phyloP scores from a whole-genome alignment of 768 basidiomycete genomes.

The Tylopilus plumbeoviolaceoides region DNA sequence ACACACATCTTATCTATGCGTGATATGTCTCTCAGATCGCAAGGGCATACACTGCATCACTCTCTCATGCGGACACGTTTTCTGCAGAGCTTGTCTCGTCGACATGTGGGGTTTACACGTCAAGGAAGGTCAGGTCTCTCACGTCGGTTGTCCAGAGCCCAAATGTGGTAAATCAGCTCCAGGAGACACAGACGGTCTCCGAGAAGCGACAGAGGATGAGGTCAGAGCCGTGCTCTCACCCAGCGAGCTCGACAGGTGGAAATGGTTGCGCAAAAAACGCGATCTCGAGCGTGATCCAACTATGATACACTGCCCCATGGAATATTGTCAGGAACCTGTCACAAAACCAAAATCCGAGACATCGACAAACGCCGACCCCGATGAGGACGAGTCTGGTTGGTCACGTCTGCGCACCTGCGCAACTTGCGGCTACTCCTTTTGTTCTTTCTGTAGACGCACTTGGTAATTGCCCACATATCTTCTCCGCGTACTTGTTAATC shows the following conservation, averaged over 20 bases:
- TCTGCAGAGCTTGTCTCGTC: constrained; percentile 75
- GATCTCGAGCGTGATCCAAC: constrained; percentile 75
- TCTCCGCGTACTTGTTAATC: constrained; percentile 2
- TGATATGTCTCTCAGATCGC: constrained; percentile 68
- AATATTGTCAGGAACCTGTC: constrained; percentile 78
- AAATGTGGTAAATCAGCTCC: constrained; percentile 58
- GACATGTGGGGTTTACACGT: constrained; percentile 85
- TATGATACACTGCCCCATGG: constrained; percentile 76
- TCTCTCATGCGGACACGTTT: constrained; percentile 72
- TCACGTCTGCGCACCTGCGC: constrained; percentile 68
- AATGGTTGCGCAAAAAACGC: constrained; percentile 69
- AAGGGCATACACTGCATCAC: constrained; percentile 76
- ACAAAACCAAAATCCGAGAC: constrained; percentile 42
- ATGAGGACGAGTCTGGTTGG: constrained; percentile 61
- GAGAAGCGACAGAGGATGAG: constrained; percentile 65
- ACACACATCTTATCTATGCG: constrained; percentile 62
- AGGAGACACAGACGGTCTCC: constrained; percentile 25
- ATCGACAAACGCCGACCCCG: constrained; percentile 22
- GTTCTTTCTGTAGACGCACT: constrained; percentile 74
- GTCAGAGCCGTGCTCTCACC: constrained; percentile 67
- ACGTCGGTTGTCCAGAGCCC: constrained; percentile 79
- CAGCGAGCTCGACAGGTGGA: constrained; percentile 67
- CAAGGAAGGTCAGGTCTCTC: constrained; percentile 68
- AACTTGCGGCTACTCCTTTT: constrained; percentile 74
- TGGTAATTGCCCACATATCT: constrained; percentile 46